Percentiles rank a stretch among this genome's conserved stretches.
These are phyloP conservation scores for Cytidiella melzeri DNA, from an alignment of 768 basidiomycete genomes.

Conservation along the genomic window DNA sequence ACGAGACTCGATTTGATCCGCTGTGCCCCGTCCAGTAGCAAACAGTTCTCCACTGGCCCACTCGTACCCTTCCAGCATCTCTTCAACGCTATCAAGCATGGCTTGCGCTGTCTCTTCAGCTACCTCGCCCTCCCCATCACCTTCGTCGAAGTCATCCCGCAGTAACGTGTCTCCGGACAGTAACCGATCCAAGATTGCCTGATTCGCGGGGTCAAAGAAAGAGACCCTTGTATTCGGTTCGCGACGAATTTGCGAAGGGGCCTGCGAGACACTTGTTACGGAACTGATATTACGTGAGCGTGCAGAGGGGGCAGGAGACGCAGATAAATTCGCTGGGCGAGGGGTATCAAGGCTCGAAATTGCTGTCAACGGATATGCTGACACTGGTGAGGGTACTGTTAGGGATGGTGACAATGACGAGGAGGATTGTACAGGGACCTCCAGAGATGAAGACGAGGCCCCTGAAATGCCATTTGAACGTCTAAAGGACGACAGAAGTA, in stretches of 20 bases:
- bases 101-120: conserved; percentile 75
- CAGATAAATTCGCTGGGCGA: conserved; percentile 3
- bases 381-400: conserved; percentile 1
- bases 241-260: conserved; percentile 36
- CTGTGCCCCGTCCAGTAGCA: conserved; percentile 62
- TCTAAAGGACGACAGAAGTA: background rate
- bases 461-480: conserved; percentile 2
- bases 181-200: conserved; percentile 65
- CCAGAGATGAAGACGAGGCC: conserved; percentile 1
- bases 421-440: conserved; percentile 3
- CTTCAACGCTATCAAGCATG: conserved; percentile 88
- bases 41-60: conserved; percentile 85
- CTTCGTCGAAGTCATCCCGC: conserved; percentile 45
- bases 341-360: conserved; percentile 3
- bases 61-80: conserved; percentile 98
- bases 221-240: conserved; percentile 72
- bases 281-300: conserved; percentile 5
- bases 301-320: conserved; percentile 8
- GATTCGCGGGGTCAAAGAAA: conserved; percentile 77
- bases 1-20: conserved; percentile 88
- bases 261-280: conserved; percentile 6
- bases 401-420: conserved; percentile 5
- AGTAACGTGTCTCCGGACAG: conserved; percentile 35
- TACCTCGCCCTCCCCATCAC: conserved; percentile 24
- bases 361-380: conserved; percentile 1